Base-by-base conservation (phyloP, 352 stramenopile species). In the Globisporangium rhizosaccharum region DNA sequence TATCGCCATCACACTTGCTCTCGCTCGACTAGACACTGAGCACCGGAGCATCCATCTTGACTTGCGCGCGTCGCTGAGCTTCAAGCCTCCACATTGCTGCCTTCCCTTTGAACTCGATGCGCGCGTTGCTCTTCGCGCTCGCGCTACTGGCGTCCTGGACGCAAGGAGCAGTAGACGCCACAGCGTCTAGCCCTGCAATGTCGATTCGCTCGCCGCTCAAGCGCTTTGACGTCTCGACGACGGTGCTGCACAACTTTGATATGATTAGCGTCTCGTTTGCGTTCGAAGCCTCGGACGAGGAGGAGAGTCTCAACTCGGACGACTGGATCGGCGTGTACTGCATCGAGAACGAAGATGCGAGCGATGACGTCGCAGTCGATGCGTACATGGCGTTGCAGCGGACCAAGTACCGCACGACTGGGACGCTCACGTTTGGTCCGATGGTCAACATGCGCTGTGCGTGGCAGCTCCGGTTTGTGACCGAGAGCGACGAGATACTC, bases 391-490 rank as follows among this genome's bases (percentile, higher is more conserved):
- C 62, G 37, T 37, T 26, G 30, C 53, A 53, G 20, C 52, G 23
- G 20, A 63, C 55, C 2, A 20, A 36, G 36, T 54, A 49, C 46
- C 39, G 39, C 2, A 11, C 23, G 2, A 12, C 59, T 2, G 59
- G 44, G 4, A 7, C 42, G 25, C 52, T 65, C 15, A 51, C 52
- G 20, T 66, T 66, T 25, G 66, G 66, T 0, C 66, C 66, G 11
- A 48, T 72, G 42, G 39, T 72, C 53, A 72, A 72, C 44, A 72
- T 72, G 62, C 66, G 66, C 36, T 72, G 66, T 51, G 47, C 55
- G 57, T 72, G 64, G 53, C 58, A 70, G 45, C 70, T 72, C 45
- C 62, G 61, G 17, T 72, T 70, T 57, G 47, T 72, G n/a, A 71
- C 72, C 11, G 50, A 56, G 11, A 57, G 59, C 18, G 49, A 65